phyloP scores from a whole-genome alignment of 768 basidiomycete genomes.

The Russula virescens region DNA sequence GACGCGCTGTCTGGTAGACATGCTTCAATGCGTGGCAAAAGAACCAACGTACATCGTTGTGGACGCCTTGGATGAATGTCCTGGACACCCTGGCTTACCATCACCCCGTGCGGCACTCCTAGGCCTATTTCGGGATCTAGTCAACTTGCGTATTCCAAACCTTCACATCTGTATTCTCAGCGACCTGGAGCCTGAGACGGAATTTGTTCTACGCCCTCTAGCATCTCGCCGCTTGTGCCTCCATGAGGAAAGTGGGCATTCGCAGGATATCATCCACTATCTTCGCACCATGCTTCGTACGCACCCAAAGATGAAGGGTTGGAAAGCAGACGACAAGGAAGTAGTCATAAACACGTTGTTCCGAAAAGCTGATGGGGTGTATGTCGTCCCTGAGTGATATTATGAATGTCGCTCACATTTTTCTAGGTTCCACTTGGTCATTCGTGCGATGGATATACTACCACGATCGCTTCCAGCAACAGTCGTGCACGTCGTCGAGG shows the following conservation, averaged over 20 bases:
- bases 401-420: neutral
- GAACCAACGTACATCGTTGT: constrained; percentile 10
- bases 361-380: constrained; percentile 12
- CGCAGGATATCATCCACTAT: constrained; percentile 13
- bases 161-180: constrained; percentile 11
- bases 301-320: constrained; percentile 11
- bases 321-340: constrained; percentile 6
- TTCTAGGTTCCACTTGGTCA: constrained; percentile 8
- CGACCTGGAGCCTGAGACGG: neutral
- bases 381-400: neutral
- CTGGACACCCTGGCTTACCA: constrained; percentile 1
- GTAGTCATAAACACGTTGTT: constrained; percentile 10
- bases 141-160: neutral
- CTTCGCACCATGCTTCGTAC: constrained; percentile 9
- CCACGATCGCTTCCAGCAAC: constrained; percentile 7
- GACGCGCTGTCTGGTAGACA: constrained; percentile 4
- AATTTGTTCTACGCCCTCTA: constrained; percentile 3
- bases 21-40: constrained; percentile 1
- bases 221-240: constrained; percentile 11
- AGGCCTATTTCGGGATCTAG: neutral
- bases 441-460: constrained; percentile 2
- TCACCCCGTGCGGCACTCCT: constrained; percentile 6
- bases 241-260: constrained; percentile 12
- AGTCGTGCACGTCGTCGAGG: neutral
- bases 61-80: constrained; percentile 13